Base-by-base conservation (phyloP, 768 basidiomycete species). In the Pleurotus giganteus region DNA sequence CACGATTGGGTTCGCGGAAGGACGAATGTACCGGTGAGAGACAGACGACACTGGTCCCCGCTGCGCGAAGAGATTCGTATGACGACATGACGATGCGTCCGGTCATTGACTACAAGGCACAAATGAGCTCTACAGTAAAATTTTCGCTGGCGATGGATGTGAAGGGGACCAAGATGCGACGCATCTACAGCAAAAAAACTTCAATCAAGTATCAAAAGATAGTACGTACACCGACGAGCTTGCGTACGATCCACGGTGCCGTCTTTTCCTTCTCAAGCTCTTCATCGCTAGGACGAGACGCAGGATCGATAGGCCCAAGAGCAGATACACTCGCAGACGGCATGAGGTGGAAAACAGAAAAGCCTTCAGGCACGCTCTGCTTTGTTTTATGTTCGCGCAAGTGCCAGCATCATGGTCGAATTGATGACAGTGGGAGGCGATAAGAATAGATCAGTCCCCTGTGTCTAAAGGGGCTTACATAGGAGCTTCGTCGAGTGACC, bases 51-150 rank as follows among this genome's bases (percentile, higher is more conserved):
- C 69, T 81, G 2, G 78, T 83, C 4, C 83, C 83, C 21, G 83
- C 78, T 2, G 84, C 83, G 36, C 80, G 73, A 13, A 86, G 66
- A 12, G 81, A 79, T 69, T 86, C 82, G 63, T 83, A 84, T 4
- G 82, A 82, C 5, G 84, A 84, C 74, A 84, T 74, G 19, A 83
- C 81, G 47, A 87, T 82, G 54, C 84, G 69, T 4, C 84, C 83
- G 2, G 81, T 81, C 74, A 83, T 78, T 2, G 81, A 82, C 81
- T 84, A 65, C 8, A 57, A 24, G 8, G 19, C 19, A 19, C 44
- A 24, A 9, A 44, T n/a, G 12, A 23, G 31, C 41, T 44, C 15
- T 46, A 41, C 21, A 26, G 43, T 41, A 44, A 36, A 21, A 11
- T 47, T 47, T 49, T 28, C n/a, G 21, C 17, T 13, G 31, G 31